Evolutionary conservation across 345 rosid species (phyloP).

Genomic region (Noccaea bulbosa): DNA sequence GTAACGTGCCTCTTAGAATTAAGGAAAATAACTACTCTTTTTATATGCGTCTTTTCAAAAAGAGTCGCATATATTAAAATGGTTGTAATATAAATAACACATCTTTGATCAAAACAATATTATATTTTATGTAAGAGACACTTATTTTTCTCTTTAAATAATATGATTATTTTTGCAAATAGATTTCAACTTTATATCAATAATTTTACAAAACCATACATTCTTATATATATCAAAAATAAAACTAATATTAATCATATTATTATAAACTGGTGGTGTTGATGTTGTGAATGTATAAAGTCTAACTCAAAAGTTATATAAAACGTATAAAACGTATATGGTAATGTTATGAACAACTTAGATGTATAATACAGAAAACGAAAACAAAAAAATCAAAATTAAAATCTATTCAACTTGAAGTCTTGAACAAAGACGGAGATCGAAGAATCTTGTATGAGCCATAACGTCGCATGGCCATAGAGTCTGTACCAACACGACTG

Average conservation of each 20-base stretch:
- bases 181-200: too few relatives aligned
- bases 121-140: not conserved
- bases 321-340: not conserved
- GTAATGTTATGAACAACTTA: slow-evolving; percentile 30
- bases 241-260: too few relatives aligned
- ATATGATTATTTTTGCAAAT: not conserved
- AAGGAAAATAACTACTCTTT: slow-evolving; percentile 15
- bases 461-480: slow-evolving; percentile 32
- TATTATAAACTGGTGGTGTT: too few relatives aligned
- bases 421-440: slow-evolving; percentile 46
- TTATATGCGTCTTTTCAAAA: slow-evolving; percentile 20
- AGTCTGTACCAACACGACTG: slow-evolving; percentile 34
- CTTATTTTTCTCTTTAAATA: not conserved
- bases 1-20: slow-evolving; percentile 16
- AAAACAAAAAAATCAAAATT: not conserved
- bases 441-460: slow-evolving; percentile 51
- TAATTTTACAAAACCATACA: too few relatives aligned
- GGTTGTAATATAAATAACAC: not conserved
- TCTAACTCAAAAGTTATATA: too few relatives aligned
- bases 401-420: slow-evolving; percentile 50
- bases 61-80: not conserved
- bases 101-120: not conserved
- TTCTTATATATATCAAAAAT: too few relatives aligned
- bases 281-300: too few relatives aligned
- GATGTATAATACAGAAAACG: not conserved